Conservation (phyloP, 768 basidiomycete genomes). For the Termitomyces sp. region DNA sequence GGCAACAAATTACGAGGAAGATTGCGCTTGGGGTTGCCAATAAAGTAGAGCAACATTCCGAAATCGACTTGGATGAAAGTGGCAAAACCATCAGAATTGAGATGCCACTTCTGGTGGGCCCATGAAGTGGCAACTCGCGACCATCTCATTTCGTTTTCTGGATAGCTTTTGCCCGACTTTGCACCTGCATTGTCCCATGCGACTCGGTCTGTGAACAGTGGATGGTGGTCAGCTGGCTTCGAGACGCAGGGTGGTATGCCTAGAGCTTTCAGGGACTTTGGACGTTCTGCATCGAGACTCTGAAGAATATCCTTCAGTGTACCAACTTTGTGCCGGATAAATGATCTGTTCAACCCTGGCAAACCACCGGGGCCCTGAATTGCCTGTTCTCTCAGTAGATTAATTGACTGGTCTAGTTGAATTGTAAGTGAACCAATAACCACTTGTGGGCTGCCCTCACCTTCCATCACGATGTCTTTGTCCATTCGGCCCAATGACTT, state of each 20-base stretch:
- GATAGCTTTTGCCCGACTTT: neutral
- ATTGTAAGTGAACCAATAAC: neutral
- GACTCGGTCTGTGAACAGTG: neutral
- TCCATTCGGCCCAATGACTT: neutral
- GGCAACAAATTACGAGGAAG: neutral
- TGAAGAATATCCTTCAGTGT: neutral
- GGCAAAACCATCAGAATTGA: neutral
- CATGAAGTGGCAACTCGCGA: neutral
- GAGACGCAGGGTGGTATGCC: neutral
- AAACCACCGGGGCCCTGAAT: neutral
- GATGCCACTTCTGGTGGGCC: neutral
- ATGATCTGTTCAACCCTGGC: neutral
- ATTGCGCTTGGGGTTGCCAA: neutral
- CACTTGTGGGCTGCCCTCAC: neutral
- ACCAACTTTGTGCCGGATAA: neutral
- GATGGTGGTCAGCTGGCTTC: neutral
- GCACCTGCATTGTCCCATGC: neutral
- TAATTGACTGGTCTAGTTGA: neutral
- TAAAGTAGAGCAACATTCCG: neutral
- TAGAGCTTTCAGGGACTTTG: neutral
- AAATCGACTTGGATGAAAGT: neutral
- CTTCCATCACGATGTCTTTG: neutral
- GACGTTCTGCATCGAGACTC: neutral
- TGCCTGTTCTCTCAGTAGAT: neutral
- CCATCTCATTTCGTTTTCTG: neutral